Evolutionary conservation across 2,329 filamentous ascomycete species (phyloP), one percentile per base, ranked within the genome.

Genomic region (Fusarium goolgardi): DNA sequence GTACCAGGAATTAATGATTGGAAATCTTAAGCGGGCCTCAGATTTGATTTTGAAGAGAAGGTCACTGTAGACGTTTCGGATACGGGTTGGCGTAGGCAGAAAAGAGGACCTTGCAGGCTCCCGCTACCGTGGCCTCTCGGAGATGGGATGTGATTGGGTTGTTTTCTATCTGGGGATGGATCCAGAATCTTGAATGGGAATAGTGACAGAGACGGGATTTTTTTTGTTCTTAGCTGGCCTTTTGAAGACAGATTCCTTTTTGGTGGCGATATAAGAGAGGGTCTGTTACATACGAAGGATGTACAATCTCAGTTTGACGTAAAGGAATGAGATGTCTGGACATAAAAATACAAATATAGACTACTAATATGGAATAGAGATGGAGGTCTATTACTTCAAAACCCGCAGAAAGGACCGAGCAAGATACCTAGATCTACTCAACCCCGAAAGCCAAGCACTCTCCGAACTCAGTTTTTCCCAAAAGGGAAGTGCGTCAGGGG

Each of bases 121-220:
- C 59, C 67, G 67, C 67, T 70, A 70, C 67, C 67, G 67, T 70
- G 67, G 67, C 67, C 67, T 70, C 62, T 66, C 37, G 58, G 41
- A 21, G 35, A 52, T 65, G 60, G 25, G 46, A 55, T 59, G n/a
- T 69, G 65, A 69, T 69, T 69, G 65, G 65, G 15, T 49, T 54
- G 21, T 39, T 37, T 51, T 21, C 47, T 51, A 27, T 51, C 18
- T 58, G 23, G 39, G 55, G 53, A 67, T 67, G 57, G 65, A 70
- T 59, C 62, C 66, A 44, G 56, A 58, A 58, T 67, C 65, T 67
- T 53, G 50, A 66, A 68, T 54, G 65, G 59, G 55, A 29, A 64
- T 65, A 60, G 52, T 12, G 41, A 55, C 18, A 37, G n/a, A 25
- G n/a, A 46, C 31, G 21, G 29, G 39, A 52, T 54, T 32, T 47